Evolutionary conservation across 345 rosid genomes (phyloP), one percentile per base, ranked within the genome.

Genomic region (Geranium brycei): DNA sequence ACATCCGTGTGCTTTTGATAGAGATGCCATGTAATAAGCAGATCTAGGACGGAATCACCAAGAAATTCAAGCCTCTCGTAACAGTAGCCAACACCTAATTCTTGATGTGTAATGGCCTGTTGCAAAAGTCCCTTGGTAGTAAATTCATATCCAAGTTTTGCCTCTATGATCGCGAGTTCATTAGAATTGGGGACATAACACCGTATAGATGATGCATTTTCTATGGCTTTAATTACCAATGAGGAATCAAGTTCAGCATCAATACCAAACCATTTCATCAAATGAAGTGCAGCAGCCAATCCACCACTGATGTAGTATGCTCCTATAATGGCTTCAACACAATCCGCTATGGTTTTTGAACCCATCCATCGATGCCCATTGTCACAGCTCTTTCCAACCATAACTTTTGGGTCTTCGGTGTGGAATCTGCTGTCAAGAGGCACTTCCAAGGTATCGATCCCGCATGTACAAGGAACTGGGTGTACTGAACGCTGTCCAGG

Each of bases 41-140:
- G 69, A 75, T 90, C 97, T 78, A 88, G 77, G 4, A 80, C 95
- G 61, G 96, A 78, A 66, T 93, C 96, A 0, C 97, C 97, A 2
- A 93, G 97, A 81, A 86, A 93, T 79, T 93, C 99, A 69, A 88
- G 86, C 76, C 96, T 90, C 99, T 92, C 78, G 61, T 92, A 92
- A 64, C 80, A 81, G 68, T 79, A 85, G 31, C 64, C 51, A 18
- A 68, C 64, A 17, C 77, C 84, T 41, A 75, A 74, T 64, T 84
- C 85, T 15, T 63, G 79, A 75, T 89, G 97, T 31, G 96, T 85
- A 30, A 86, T 72, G 64, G 95, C 98, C 71, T 89, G 97, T 74
- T 83, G 84, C 68, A 89, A 77, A 32, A 92, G 88, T 62, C 86
- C 84, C 76, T 87, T 86, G 3, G 63, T 68, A 58, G 81, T 69